Base-by-base conservation (phyloP, 192 early-diverging fungal genomes). In the Coemansia sp. region DNA sequence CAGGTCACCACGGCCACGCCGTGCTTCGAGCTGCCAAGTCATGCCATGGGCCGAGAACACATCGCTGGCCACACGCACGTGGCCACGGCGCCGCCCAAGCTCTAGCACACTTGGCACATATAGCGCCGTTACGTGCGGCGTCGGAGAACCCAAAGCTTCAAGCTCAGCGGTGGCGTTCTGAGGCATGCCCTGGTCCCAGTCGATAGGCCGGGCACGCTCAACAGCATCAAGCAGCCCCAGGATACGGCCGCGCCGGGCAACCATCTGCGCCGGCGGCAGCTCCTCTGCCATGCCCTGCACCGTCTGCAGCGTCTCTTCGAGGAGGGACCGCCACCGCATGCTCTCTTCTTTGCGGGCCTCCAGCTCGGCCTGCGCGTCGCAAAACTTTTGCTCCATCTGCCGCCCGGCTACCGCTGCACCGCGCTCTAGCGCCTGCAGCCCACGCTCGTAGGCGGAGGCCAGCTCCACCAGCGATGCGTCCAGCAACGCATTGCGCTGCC, bases 281-380 rank as follows among this genome's bases (percentile, higher is more conserved):
- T 59, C 56, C 39, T 75, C 71, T 13, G 57, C 60, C 55, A 67
- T 55, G 25, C 18, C 26, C 41, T 67, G 71, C 33, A 67, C 64
- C 5, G 44, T 35, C 16, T 22, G n/a, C 21, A 64, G 46, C 20
- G 64, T 51, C 11, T 50, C 64, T 28, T 64, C 63, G 7, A 75
- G 44, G 9, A 28, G 47, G 19, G 11, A 17, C 4, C 64, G 71
- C 71, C 71, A 75, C 9, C 17, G 35, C 1, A 4, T n/a, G 34
- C 69, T 65, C 26, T 19, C 52, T 0, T 23, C 44, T 1, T 25
- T 14, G 2, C 23, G 42, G 16, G 29, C 13, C n/a, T 40, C 18
- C 7, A 74, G 33, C 4, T 1, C 4, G 25, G 14, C 13, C 13
- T 46, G 21, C 4, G 45, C 14, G 4, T 17, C 14, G 3, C 17